Conservation (phyloP, 805 yeast species). For the Candida peoriensis region DNA sequence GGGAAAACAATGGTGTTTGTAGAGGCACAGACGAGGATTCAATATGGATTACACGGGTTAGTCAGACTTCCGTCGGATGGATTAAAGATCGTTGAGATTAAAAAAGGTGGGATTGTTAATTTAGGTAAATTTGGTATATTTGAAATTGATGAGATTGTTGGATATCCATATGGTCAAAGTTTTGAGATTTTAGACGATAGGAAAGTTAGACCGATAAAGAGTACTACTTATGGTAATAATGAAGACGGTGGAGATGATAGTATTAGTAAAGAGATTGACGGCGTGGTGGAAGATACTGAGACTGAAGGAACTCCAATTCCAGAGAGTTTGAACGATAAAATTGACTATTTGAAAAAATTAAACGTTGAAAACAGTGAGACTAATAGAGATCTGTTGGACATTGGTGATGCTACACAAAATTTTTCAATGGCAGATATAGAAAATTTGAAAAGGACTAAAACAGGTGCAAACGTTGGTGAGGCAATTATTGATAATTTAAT, state of each 20-base stretch:
- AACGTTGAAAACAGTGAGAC: conserved; percentile 44
- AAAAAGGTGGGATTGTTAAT: conserved; percentile 53
- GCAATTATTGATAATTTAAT: conserved; percentile 78
- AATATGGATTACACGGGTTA: conserved; percentile 36
- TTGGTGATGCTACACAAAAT: conserved; percentile 69
- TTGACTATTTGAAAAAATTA: conserved; percentile 25
- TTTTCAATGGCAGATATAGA: conserved; percentile 80
- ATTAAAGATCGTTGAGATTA: conserved; percentile 64
- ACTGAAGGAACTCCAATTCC: conserved; percentile 29
- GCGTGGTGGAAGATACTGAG: conserved; percentile 25
- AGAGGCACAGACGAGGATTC: conserved; percentile 1
- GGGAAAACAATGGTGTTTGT: conserved; percentile 16
- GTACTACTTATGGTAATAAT: conserved; percentile 29
- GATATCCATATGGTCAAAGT: conserved; percentile 81
- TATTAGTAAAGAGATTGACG: too few species aligned
- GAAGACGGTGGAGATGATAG: conserved; percentile 27
- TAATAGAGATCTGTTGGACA: conserved; percentile 60
- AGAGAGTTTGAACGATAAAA: conserved; percentile 23
- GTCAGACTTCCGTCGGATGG: conserved; percentile 80
- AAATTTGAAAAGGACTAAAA: conserved; percentile 65
- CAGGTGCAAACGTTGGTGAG: conserved; percentile 57
- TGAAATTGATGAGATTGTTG: conserved; percentile 66
- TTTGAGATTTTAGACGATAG: conserved; percentile 72
- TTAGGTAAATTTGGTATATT: conserved; percentile 93
- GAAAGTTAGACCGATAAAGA: conserved; percentile 43